Evolutionary conservation across 495 filamentous ascomycete species (phyloP).

Genomic region (Trichoderma parareesei): DNA sequence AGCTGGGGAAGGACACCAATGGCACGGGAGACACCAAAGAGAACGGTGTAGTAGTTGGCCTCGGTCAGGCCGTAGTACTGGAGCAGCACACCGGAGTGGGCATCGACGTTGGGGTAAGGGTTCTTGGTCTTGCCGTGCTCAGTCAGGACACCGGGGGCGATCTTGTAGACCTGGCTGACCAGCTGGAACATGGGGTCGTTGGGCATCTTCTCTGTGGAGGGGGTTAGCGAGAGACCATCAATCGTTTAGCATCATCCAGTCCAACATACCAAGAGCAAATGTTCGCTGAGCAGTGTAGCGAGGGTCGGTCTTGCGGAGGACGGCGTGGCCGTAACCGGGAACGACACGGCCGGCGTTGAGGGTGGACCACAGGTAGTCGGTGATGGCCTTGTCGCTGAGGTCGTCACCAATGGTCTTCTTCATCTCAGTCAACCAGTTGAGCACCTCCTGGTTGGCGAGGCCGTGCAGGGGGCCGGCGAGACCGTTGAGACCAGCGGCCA

Average conservation of each 20-base stretch:
- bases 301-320: slow-evolving; percentile 98
- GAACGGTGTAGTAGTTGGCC: slow-evolving; percentile 98
- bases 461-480: slow-evolving; percentile 97
- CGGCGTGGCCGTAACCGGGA: slow-evolving; percentile 95
- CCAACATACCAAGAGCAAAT: slow-evolving; percentile 69
- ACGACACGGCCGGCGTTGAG: slow-evolving; percentile 93
- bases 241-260: background rate
- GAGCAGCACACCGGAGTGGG: slow-evolving; percentile 93
- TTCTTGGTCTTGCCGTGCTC: slow-evolving; percentile 99
- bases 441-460: slow-evolving; percentile 97
- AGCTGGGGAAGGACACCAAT: slow-evolving; percentile 97
- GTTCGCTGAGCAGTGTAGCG: slow-evolving; percentile 96
- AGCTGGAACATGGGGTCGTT: slow-evolving; percentile 99
- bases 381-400: slow-evolving; percentile 90
- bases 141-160: slow-evolving; percentile 91
- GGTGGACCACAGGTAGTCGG: slow-evolving; percentile 94
- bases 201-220: slow-evolving; percentile 55
- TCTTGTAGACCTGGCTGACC: slow-evolving; percentile 99
- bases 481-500: slow-evolving; percentile 93
- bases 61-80: slow-evolving; percentile 99
- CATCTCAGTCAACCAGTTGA: slow-evolving; percentile 98
- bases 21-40: slow-evolving; percentile 96
- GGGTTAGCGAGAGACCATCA: slow-evolving; percentile 13
- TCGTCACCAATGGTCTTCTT: slow-evolving; percentile 92
- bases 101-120: slow-evolving; percentile 41